phyloP scores from a whole-genome alignment of 2,329 filamentous ascomycete species.

The Fusarium sambucinum region DNA sequence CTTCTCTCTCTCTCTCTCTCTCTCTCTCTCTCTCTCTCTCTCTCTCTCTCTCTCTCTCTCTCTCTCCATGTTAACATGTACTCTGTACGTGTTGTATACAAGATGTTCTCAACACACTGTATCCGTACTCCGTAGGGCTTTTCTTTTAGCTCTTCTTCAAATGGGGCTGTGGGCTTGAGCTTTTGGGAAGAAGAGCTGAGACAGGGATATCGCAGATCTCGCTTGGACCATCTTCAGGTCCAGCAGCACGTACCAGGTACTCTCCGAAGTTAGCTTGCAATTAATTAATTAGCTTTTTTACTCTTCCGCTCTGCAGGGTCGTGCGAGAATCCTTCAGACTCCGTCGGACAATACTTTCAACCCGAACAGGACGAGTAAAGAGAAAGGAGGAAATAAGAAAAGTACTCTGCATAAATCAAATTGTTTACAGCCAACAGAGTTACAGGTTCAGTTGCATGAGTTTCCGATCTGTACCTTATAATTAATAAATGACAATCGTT shows the following conservation, averaged over 20 bases:
- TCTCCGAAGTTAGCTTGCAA: background rate
- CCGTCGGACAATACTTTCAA: background rate
- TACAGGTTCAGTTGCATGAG: background rate
- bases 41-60: too few species aligned
- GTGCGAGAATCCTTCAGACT: background rate
- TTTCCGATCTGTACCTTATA: background rate
- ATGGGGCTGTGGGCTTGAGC: slow-evolving; percentile 8
- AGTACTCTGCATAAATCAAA: background rate
- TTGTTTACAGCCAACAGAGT: background rate
- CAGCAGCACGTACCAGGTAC: background rate
- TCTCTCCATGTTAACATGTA: background rate
- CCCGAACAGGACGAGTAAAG: background rate
- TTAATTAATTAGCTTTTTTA: background rate
- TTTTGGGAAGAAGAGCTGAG: slow-evolving; percentile 5
- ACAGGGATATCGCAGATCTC: slow-evolving; percentile 12
- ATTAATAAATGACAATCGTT: background rate
- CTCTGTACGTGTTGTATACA: background rate
- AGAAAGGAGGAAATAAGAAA: background rate
- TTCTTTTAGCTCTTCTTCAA: slow-evolving; percentile 1
- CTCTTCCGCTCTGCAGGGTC: background rate
- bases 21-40: too few species aligned
- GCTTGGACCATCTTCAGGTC: slow-evolving; percentile 2
- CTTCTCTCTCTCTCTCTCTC: too few species aligned
- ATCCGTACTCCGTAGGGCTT: background rate
- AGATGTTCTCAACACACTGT: background rate